Evolutionary conservation across 1,284 basidiomycete species (phyloP).

Genomic region (Austroboletus sp.): DNA sequence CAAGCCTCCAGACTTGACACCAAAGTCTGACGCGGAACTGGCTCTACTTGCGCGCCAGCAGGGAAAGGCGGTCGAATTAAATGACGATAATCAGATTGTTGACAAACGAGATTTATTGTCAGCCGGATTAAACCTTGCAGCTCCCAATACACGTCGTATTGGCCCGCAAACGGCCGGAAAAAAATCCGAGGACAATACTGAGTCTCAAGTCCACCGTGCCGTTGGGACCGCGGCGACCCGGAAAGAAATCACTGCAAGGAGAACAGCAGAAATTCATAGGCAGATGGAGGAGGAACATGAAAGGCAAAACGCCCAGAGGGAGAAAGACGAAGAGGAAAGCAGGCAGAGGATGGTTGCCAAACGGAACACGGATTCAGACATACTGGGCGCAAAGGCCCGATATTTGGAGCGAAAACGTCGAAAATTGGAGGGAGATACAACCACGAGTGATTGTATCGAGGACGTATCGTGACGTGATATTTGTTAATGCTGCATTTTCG

Average conservation of each 20-base stretch:
- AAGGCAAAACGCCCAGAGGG: slow-evolving; percentile 52
- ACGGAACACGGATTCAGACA: slow-evolving; percentile 65
- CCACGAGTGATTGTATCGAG: background rate
- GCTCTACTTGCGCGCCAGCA: slow-evolving; percentile 60
- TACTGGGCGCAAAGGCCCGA: slow-evolving; percentile 68
- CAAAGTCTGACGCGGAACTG: slow-evolving; percentile 63
- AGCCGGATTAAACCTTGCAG: slow-evolving; percentile 87
- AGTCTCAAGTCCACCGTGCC: slow-evolving; percentile 54
- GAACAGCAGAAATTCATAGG: slow-evolving; percentile 62
- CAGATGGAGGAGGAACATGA: slow-evolving; percentile 70
- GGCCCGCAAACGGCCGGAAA: slow-evolving; percentile 36
- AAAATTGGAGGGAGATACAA: slow-evolving; percentile 51
- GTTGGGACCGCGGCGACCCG: slow-evolving; percentile 74
- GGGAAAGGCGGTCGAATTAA: slow-evolving; percentile 88
- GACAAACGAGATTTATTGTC: slow-evolving; percentile 90
- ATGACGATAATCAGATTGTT: slow-evolving; percentile 95
- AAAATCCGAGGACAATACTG: slow-evolving; percentile 28
- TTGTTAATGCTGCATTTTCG: background rate
- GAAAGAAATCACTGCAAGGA: slow-evolving; percentile 74
- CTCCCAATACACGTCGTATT: slow-evolving; percentile 66
- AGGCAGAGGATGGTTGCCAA: slow-evolving; percentile 51
- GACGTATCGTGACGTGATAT: slow-evolving; percentile 11
- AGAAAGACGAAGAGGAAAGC: slow-evolving; percentile 53
- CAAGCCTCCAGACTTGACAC: slow-evolving; percentile 56
- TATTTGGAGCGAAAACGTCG: slow-evolving; percentile 76